Evolutionary conservation across 2,329 filamentous ascomycete genomes (phyloP), one percentile per base, ranked within the genome.

Genomic region (Monilinia aucupariae): DNA sequence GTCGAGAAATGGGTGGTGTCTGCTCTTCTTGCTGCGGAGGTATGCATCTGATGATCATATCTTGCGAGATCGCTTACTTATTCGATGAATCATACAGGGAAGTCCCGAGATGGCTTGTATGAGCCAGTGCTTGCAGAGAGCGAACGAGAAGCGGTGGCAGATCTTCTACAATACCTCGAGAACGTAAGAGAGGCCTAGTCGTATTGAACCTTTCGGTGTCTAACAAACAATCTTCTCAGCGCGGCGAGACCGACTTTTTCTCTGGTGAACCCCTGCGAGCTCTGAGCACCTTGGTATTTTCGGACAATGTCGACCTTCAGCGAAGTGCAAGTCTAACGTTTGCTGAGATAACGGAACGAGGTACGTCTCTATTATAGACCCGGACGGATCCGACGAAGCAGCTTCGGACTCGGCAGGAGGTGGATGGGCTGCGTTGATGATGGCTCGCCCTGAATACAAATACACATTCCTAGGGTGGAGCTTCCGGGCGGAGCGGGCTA

Each of bases 231-330:
- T 52, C 60, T n/a, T 59, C 49, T 27, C 59, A 71, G 94, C 89
- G 94, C 74, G 89, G 88, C 74, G 94, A 99, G 76, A 97, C 92
- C 72, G 93, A 99, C 77, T 99, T 99, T 85, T 99, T 99, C 78
- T 88, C 90, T 45, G 94, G 94, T 77, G 92, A 97, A 74, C 94
- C 94, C 52, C 85, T 99, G 64, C 89, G 90, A 77, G 93, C 94
- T 52, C 80, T 99, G 63, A 97, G 91, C 77, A 99, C 93, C 15
- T 84, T 99, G 32, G 94, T 99, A 64, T 99, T 96, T 76, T 99
- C 94, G 64, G 92, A 97, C 77, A 99, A 99, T 79, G 92, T 99
- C 75, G 94, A 99, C 76, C 83, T 99, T 60, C 94, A 99, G 79
- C 85, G 94, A 69, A 97, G 94, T 78, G 94, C 94, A 60, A 97